These are phyloP conservation scores for Neurospora sp. DNA, from an alignment of 495 filamentous ascomycete genomes.

Conservation along the genomic window DNA sequence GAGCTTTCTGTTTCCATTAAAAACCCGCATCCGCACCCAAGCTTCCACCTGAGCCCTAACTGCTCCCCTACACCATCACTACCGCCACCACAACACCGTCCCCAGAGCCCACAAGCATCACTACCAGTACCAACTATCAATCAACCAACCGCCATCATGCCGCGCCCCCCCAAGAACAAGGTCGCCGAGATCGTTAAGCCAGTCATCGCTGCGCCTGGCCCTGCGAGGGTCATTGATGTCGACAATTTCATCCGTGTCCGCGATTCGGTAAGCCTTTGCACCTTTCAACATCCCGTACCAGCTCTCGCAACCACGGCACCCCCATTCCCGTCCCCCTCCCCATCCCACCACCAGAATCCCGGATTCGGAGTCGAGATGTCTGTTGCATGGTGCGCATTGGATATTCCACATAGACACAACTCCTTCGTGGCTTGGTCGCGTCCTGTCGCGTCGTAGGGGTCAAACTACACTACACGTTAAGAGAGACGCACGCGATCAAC, in stretches of 20 bases:
- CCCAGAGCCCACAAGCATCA: constrained; percentile 11
- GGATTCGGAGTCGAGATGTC: neutral
- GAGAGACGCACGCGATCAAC: neutral
- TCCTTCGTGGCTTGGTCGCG: neutral
- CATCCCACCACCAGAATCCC: neutral
- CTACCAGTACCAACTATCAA: constrained; percentile 7
- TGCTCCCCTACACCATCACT: constrained; percentile 15
- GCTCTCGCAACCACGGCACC: constrained; percentile 1
- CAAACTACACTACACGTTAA: neutral
- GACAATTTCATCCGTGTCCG: constrained; percentile 40
- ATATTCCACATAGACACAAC: neutral
- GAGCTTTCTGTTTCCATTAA: neutral
- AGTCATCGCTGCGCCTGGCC: constrained; percentile 14
- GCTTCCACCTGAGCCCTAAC: neutral
- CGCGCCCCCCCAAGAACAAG: constrained; percentile 30
- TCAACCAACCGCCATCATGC: constrained; percentile 17
- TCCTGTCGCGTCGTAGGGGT: neutral
- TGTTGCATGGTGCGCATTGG: neutral
- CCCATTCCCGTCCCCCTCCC: neutral
- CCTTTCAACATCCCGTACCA: constrained; percentile 7
- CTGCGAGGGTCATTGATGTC: constrained; percentile 32
- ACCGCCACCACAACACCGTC: constrained; percentile 10
- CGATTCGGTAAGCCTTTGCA: constrained; percentile 35
- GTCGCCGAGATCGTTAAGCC: constrained; percentile 33
- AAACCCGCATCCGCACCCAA: neutral